Evolutionary conservation across 768 basidiomycete genomes (phyloP).

Genomic region (Trametes cubensis): DNA sequence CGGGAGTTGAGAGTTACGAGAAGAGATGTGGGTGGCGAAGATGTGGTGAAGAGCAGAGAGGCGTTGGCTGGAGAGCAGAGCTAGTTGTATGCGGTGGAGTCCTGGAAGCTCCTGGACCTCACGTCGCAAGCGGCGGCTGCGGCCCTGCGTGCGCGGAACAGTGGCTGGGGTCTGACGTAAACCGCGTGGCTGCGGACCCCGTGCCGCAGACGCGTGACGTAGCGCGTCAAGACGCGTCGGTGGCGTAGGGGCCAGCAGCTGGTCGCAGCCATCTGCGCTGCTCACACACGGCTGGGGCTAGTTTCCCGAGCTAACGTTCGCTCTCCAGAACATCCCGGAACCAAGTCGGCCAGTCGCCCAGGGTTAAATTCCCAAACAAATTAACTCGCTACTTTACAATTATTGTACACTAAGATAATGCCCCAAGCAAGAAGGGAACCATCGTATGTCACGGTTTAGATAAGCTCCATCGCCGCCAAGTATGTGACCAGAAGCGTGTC

Average conservation of each 20-base stretch:
- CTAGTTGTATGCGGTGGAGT: background rate
- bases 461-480: conserved; percentile 28
- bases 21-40: no score
- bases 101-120: background rate
- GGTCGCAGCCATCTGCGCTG: no score
- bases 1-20: no score
- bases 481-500: conserved; percentile 31
- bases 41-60: background rate
- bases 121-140: no score
- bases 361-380: no score
- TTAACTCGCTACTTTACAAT: background rate
- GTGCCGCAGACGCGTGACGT: conserved; percentile 11
- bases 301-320: no score
- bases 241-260: background rate
- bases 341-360: no score
- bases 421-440: background rate
- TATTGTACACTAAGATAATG: background rate
- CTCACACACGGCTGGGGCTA: no score
- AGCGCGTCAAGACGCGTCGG: conserved; percentile 13
- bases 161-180: conserved; percentile 8
- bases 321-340: no score
- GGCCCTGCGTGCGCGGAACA: no score
- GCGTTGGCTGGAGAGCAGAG: no score
- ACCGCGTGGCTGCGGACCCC: background rate
- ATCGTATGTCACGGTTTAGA: conserved; percentile 17